These are phyloP conservation scores for Moniliophthora roreri DNA, from an alignment of 1,284 basidiomycete genomes.

Conservation along the genomic window DNA sequence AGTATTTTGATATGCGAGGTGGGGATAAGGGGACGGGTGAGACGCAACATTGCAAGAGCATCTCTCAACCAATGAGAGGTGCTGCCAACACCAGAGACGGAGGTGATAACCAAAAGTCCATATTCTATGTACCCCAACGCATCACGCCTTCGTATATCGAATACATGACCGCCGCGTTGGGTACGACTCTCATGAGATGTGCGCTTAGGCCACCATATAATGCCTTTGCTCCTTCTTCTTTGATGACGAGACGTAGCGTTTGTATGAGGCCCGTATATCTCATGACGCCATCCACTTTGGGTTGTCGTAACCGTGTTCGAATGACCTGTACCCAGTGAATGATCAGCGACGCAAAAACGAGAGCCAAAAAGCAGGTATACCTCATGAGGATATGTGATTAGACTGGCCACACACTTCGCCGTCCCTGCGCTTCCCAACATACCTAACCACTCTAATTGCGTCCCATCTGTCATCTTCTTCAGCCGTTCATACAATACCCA, in stretches of 20 bases:
- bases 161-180: conserved; percentile 97
- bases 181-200: conserved; percentile 95
- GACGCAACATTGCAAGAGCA: no score
- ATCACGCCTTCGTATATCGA: conserved; percentile 79
- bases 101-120: no score
- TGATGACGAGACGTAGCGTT: conserved; percentile 83
- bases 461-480: conserved; percentile 59
- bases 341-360: not conserved
- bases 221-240: conserved; percentile 85
- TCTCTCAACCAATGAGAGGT: no score
- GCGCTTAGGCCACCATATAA: conserved; percentile 94
- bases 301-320: conserved; percentile 90
- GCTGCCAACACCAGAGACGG: no score
- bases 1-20: no score
- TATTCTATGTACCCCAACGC: conserved; percentile 48
- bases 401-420: conserved; percentile 90
- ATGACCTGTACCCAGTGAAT: conserved; percentile 59
- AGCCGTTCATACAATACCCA: conserved; percentile 95
- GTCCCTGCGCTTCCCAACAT: conserved; percentile 91
- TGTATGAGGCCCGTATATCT: conserved; percentile 90
- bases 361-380: conserved; percentile 36
- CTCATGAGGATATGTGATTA: conserved; percentile 98
- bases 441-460: conserved; percentile 66
- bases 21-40: no score
- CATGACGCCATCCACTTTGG: conserved; percentile 66